A percentile compares a stretch with the other conserved stretches of the same genome.
Conservation (phyloP, 2,329 filamentous ascomycete genomes). For the Trichoderma koningiopsis region DNA sequence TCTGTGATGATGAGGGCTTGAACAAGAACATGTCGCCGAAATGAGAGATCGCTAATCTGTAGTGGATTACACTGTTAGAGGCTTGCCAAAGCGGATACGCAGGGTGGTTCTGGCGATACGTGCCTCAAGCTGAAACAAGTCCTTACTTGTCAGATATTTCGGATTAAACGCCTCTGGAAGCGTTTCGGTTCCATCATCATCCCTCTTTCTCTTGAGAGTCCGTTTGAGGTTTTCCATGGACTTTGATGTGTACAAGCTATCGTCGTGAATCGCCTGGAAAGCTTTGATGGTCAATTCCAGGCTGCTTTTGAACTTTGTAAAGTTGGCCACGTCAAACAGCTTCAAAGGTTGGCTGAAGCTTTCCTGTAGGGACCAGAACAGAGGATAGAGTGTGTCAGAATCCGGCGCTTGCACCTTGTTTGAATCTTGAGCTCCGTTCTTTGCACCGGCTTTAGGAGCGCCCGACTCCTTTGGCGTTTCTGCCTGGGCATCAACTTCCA, state of each 20-base stretch:
- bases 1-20: constrained; percentile 94
- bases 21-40: constrained; percentile 90
- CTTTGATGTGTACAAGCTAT: constrained; percentile 51
- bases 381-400: constrained; percentile 76
- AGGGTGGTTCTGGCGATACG: constrained; percentile 25
- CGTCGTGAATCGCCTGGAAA: constrained; percentile 55
- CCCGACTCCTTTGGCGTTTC: constrained; percentile 40
- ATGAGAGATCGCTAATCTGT: constrained; percentile 88
- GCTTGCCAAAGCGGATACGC: background rate
- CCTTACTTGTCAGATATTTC: constrained; percentile 96
- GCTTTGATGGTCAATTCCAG: constrained; percentile 66
- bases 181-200: constrained; percentile 56
- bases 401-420: constrained; percentile 60
- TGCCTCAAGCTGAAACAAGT: constrained; percentile 94
- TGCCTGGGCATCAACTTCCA: constrained; percentile 65
- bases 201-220: constrained; percentile 71
- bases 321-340: constrained; percentile 71
- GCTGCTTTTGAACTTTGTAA: constrained; percentile 79
- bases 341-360: constrained; percentile 88
- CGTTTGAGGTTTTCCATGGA: constrained; percentile 64
- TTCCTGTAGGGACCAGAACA: constrained; percentile 92
- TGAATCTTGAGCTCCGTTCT: constrained; percentile 49
- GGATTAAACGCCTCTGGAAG: constrained; percentile 71
- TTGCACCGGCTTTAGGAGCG: constrained; percentile 39
- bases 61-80: background rate